Evolutionary conservation across 495 filamentous ascomycete species (phyloP).

Genomic region (Sabuloglossum arenarium): DNA sequence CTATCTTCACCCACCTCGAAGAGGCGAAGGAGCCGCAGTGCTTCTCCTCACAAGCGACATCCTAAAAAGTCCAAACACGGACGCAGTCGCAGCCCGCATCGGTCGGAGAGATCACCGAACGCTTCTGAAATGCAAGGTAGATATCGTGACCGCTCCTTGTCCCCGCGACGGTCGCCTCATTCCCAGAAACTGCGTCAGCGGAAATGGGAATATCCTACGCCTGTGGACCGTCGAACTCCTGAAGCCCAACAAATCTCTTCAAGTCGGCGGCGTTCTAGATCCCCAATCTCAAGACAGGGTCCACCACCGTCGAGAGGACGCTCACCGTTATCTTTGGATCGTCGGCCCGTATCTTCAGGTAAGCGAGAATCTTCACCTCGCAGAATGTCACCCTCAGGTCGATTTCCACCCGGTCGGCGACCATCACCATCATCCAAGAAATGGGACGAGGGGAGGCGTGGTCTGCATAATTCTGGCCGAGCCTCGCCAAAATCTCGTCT

Average conservation of each 20-base stretch:
- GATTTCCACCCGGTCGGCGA: constrained; percentile 3
- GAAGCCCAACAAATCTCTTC: not conserved
- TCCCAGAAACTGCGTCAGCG: not conserved
- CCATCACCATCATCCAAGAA: not conserved
- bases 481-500: constrained; percentile 1
- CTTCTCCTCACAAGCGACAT: constrained; percentile 1
- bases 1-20: not conserved
- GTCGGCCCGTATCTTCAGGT: not conserved
- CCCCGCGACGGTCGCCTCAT: constrained; percentile 2
- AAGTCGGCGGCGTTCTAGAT: not conserved
- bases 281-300: not conserved
- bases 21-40: constrained; percentile 3
- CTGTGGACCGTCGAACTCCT: not conserved
- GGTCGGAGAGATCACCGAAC: not conserved
- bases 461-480: not conserved
- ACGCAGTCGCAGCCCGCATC: constrained; percentile 2
- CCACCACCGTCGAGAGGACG: not conserved
- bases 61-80: not conserved
- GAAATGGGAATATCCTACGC: not conserved
- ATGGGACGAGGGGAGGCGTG: not conserved
- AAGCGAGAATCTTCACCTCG: constrained; percentile 3
- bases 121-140: not conserved
- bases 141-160: constrained; percentile 1
- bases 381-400: not conserved
- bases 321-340: not conserved